Conservation (phyloP, 176 grass and related monocot species). For the Ananas comosus region DNA sequence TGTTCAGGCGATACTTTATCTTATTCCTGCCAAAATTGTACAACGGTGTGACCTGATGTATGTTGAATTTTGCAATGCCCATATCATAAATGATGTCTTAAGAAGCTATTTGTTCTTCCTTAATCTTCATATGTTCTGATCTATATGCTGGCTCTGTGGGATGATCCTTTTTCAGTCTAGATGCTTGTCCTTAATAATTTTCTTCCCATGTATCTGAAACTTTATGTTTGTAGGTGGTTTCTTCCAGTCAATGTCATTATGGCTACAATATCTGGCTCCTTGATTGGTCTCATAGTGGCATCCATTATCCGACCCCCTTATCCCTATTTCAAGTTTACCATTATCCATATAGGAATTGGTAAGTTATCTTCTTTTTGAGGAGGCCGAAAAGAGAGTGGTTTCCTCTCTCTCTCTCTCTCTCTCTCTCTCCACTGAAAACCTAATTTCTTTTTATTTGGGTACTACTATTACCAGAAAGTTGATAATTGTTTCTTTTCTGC, state of each 20-base stretch:
- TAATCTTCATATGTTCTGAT: not conserved
- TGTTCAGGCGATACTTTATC: too few relatives aligned
- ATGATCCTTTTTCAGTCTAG: not conserved
- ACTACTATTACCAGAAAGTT: not conserved
- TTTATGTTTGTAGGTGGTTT: slow-evolving; percentile 77
- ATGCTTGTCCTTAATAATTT: not conserved
- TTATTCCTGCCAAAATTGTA: too few relatives aligned
- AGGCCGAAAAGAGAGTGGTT: not conserved
- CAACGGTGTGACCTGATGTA: too few relatives aligned
- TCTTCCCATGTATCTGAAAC: not conserved
- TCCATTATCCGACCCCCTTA: slow-evolving; percentile 78
- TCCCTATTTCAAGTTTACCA: slow-evolving; percentile 97
- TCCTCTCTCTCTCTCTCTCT: not conserved
- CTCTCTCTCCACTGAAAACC: too few relatives aligned
- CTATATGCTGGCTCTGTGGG: not conserved
- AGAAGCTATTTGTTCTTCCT: not conserved
- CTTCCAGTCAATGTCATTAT: slow-evolving; percentile 96
- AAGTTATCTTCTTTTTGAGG: slow-evolving; percentile 12
- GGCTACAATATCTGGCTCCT: slow-evolving; percentile 56
- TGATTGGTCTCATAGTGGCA: slow-evolving; percentile 88
- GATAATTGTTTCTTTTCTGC: not conserved
- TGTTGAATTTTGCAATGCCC: not conserved
- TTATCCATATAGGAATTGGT: slow-evolving; percentile 98
- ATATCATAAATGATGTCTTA: not conserved
- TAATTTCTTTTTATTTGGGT: too few relatives aligned